Conservation (phyloP, 2,329 filamentous ascomycete species). For the Pseudogymnoascus sp. region DNA sequence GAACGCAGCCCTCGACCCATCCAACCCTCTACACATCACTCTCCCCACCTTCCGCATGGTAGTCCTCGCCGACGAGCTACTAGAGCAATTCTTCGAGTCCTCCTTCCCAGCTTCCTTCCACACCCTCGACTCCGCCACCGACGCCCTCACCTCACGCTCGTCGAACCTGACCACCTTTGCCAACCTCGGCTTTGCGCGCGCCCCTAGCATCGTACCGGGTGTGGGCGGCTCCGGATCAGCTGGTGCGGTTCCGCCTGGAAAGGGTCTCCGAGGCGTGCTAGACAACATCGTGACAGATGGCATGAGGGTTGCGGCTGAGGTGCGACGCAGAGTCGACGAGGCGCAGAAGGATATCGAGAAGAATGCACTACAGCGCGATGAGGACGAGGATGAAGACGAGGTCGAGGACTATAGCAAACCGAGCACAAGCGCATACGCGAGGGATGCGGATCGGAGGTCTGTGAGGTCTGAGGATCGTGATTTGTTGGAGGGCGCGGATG, state of each 20-base stretch:
- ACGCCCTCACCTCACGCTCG: constrained; percentile 39
- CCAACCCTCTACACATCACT: constrained; percentile 89
- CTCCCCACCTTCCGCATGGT: constrained; percentile 98
- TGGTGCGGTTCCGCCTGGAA: constrained; percentile 38
- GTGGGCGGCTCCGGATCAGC: constrained; percentile 22
- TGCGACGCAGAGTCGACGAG: constrained; percentile 88
- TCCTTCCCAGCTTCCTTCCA: constrained; percentile 92
- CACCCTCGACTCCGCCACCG: constrained; percentile 55
- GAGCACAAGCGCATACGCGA: constrained; percentile 41
- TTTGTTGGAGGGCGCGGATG: constrained; percentile 66
- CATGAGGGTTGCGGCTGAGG: constrained; percentile 90
- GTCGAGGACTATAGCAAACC: constrained; percentile 51
- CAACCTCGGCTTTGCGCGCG: constrained; percentile 53
- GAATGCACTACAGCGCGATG: constrained; percentile 59
- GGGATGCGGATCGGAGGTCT: constrained; percentile 53
- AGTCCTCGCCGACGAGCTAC: constrained; percentile 85
- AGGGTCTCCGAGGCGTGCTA: constrained; percentile 81
- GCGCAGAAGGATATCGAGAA: constrained; percentile 86
- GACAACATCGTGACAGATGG: constrained; percentile 98
- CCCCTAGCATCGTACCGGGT: constrained; percentile 37
- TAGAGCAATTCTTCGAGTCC: constrained; percentile 96
- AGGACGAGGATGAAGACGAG: constrained; percentile 63
- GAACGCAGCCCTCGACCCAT: constrained; percentile 85
- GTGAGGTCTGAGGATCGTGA: constrained; percentile 62
- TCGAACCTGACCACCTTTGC: constrained; percentile 81